Evolutionary conservation across 148 eudicot species (phyloP).

Genomic region (Hydrangea macrophylla): DNA sequence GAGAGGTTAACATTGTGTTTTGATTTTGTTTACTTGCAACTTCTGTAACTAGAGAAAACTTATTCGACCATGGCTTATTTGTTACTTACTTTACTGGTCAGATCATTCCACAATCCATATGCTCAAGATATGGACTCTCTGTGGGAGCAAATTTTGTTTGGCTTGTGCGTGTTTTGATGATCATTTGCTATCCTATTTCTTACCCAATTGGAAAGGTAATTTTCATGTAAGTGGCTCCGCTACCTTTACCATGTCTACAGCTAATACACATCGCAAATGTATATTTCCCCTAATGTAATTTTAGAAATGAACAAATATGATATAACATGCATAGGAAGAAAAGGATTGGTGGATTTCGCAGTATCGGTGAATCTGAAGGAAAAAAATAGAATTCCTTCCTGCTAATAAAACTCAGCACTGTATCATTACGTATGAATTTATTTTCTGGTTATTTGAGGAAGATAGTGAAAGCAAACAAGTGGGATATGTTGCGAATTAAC

Average conservation of each 20-base stretch:
- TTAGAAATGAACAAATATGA: too few species aligned
- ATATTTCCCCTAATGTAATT: too few species aligned
- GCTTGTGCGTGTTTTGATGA: slow-evolving; percentile 85
- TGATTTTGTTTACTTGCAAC: neutral
- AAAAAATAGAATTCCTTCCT: too few species aligned
- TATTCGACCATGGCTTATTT: neutral
- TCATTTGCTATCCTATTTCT: slow-evolving; percentile 83
- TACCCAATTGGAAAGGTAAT: slow-evolving; percentile 87
- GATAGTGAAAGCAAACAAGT: too few species aligned
- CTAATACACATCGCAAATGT: neutral
- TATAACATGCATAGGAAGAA: too few species aligned
- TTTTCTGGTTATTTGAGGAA: too few species aligned
- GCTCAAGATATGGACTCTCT: slow-evolving; percentile 91
- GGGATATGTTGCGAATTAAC: too few species aligned
- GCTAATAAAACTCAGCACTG: too few species aligned
- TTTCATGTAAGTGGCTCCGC: neutral
- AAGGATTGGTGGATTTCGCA: too few species aligned
- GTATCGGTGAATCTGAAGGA: too few species aligned
- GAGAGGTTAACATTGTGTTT: slow-evolving; percentile 59
- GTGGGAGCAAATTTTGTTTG: slow-evolving; percentile 87
- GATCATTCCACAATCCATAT: slow-evolving; percentile 96
- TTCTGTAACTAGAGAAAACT: neutral
- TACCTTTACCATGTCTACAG: neutral
- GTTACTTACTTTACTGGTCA: slow-evolving; percentile 18
- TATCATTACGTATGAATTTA: too few species aligned